phyloP scores from a whole-genome alignment of 106 monocot species.

The Dioscorea zingiberensis region DNA sequence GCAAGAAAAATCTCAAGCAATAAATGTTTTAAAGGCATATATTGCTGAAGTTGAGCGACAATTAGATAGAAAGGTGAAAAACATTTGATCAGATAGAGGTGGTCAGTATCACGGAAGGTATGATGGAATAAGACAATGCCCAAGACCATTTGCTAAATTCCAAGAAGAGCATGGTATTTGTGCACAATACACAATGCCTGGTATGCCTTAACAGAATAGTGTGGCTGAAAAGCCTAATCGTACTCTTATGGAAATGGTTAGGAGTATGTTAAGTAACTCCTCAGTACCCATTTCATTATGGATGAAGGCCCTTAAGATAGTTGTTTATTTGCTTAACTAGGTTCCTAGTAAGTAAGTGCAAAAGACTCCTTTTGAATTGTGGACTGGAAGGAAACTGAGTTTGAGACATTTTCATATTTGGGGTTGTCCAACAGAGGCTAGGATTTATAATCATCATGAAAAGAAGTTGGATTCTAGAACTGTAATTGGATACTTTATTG shows the following conservation, averaged over 20 bases:
- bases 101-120: constrained; percentile 1
- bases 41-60: not conserved
- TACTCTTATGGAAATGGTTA: constrained; percentile 8
- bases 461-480: not conserved
- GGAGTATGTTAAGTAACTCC: constrained; percentile 1
- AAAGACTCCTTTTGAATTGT: too few species aligned
- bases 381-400: too few species aligned
- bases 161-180: constrained; percentile 4
- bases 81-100: not conserved
- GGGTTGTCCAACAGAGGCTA: too few species aligned
- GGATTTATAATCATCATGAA: constrained; percentile 6
- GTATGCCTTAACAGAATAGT: not conserved
- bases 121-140: not conserved
- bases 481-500: not conserved
- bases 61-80: not conserved
- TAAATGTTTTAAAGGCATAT: not conserved
- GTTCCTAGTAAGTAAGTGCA: constrained; percentile 5
- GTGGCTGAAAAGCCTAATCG: constrained; percentile 5
- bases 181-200: not conserved
- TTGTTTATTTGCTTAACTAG: not conserved
- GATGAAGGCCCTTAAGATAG: constrained; percentile 1
- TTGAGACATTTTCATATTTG: too few species aligned
- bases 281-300: not conserved
- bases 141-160: not conserved
- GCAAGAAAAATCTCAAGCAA: not conserved